Evolutionary conservation across 495 filamentous ascomycete genomes (phyloP), one percentile per base, ranked within the genome.

Genomic region (Talaromyces thailandensis): DNA sequence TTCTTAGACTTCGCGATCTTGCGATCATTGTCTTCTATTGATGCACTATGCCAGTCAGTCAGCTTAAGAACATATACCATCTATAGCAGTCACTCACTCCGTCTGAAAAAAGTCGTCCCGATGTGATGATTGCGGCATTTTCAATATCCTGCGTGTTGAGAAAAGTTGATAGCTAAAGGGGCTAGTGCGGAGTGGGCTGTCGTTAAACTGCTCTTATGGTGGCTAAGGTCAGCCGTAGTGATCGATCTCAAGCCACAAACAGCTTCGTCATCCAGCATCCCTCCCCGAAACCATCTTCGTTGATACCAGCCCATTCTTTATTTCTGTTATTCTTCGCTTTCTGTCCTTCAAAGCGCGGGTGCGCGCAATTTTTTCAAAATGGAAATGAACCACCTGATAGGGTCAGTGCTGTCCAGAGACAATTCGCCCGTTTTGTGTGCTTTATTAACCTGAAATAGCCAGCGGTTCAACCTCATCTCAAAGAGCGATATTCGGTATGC

Each of bases 401-500:
- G 78, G 78, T 81, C 69, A 77, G 78, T 77, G 63, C 60, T 67
- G 60, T 68, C 65, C 66, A 69, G 64, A 64, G 63, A 60, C 35
- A 40, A 12, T 16, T 16, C 11, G 9, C 14, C 64, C 68, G 68
- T 67, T 67, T 65, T 71, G 73, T 74, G 71, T 68, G 69, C 70
- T 70, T 74, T 75, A 72, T 72, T 79, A 76, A 81, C 76, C 76
- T 68, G 68, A 72, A 66, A 71, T 72, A 79, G 77, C 73, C 76
- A 78, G 72, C 73, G 76, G 65, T 79, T 81, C 70, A 76, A 80
- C 73, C 71, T 99, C 74, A 92, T 99, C 75, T 98, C 95, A 21
- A 95, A 91, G 76, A 95, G 93, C 74, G 92, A 97, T 75, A 97
- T 99, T 76, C 89, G 92, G 90, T 95, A 78, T 64, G 86, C 35